phyloP scores from a whole-genome alignment of 2,329 filamentous ascomycete species.

The Aspergillus texensis region DNA sequence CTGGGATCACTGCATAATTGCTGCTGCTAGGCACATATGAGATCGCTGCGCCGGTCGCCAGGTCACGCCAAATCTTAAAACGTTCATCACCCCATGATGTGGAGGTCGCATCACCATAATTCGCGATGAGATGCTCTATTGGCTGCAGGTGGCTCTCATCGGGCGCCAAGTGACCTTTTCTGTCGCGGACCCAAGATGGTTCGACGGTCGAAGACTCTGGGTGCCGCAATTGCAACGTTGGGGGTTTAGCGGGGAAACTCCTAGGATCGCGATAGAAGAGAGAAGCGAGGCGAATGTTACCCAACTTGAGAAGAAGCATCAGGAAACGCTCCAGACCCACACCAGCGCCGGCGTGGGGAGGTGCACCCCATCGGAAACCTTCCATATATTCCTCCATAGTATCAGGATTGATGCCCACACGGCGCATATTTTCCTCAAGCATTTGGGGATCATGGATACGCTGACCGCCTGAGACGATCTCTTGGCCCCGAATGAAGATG shows the following conservation, averaged over 20 bases:
- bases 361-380: slow-evolving; percentile 84
- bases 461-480: slow-evolving; percentile 89
- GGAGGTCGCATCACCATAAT: slow-evolving; percentile 92
- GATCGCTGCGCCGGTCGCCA: slow-evolving; percentile 76
- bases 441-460: slow-evolving; percentile 81
- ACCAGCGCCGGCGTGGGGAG: slow-evolving; percentile 86
- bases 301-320: slow-evolving; percentile 81
- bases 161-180: slow-evolving; percentile 43
- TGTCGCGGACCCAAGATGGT: slow-evolving; percentile 59
- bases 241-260: slow-evolving; percentile 73
- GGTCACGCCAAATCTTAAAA: slow-evolving; percentile 84
- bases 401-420: slow-evolving; percentile 73
- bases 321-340: slow-evolving; percentile 87
- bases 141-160: slow-evolving; percentile 65
- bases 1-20: slow-evolving; percentile 81
- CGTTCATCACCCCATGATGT: slow-evolving; percentile 91
- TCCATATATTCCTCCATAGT: slow-evolving; percentile 89
- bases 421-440: slow-evolving; percentile 76
- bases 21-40: slow-evolving; percentile 74
- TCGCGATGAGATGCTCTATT: slow-evolving; percentile 85
- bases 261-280: slow-evolving; percentile 87
- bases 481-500: slow-evolving; percentile 90
- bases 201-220: slow-evolving; percentile 83
- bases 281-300: slow-evolving; percentile 86
- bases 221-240: slow-evolving; percentile 70